Base-by-base conservation (phyloP, 2,329 filamentous ascomycete species). In the Botrytis fabae region DNA sequence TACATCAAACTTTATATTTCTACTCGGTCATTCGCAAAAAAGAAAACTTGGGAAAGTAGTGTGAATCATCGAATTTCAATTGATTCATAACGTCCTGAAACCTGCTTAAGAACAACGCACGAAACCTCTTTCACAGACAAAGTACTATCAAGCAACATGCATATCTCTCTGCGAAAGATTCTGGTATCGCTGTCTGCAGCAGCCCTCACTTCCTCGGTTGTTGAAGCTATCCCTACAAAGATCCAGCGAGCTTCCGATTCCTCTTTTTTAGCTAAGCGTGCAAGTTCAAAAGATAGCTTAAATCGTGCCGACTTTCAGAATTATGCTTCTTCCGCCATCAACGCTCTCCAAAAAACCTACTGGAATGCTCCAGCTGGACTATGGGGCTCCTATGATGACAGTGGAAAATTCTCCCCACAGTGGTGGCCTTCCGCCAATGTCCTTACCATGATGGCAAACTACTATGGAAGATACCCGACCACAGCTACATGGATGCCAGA, bases 391-490 rank as follows among this genome's bases (percentile, higher is more conserved):
- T 2, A 18, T 4, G 59, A 71, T 2, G 78, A 79, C 2, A 88
- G 85, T 0, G 91, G 91, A 2, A 83, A 92, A 14, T 93, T 90
- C 88, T 82, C 87, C 70, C 85, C 86, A 0, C 84, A 85, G 7
- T 94, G 92, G 92, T 94, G 92, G 92, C 91, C 92, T 78, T 86
- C 86, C 69, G 92, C 88, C 60, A 93, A 93, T 78, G 85, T 86
- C 66, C 83, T 93, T 73, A 92, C 90, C 0, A 86, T 86, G 40
- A 81, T 93, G 22, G 87, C 86, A 61, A 88, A 93, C 71, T 81
- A 88, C 38, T 75, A 80, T 69, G 76, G 76, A 35, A 75, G 74
- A 28, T 80, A 76, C 32, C 79, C 78, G 8, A 38, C 18, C 20
- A 71, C 0, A 51, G 54, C 63, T 35, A 16, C 48, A 60, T 72